Conservation (phyloP, 345 rosid species). For the Pseudoturritis turrita region DNA sequence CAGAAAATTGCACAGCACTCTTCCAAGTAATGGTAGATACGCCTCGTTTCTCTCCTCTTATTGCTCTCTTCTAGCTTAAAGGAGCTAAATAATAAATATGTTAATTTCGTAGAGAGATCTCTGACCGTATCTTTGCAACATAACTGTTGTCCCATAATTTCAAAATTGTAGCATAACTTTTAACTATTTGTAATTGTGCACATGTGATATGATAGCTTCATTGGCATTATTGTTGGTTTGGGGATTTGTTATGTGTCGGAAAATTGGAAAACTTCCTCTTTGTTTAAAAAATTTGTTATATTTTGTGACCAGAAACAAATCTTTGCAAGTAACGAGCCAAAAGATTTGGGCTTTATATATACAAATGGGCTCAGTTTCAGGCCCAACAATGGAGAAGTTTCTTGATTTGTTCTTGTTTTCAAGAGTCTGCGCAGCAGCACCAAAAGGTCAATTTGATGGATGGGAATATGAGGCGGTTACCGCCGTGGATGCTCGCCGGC, state of each 20-base stretch:
- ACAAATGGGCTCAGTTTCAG: neutral
- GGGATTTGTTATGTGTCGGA: neutral
- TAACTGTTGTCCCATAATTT: neutral
- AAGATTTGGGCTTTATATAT: neutral
- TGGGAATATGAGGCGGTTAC: slow-evolving; percentile 27
- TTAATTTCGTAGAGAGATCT: neutral
- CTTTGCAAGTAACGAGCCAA: neutral
- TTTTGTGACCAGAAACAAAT: neutral
- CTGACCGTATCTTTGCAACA: neutral
- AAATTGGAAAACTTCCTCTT: neutral
- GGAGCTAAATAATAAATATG: neutral
- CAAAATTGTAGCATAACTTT: neutral
- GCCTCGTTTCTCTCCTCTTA: neutral
- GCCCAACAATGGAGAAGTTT: neutral
- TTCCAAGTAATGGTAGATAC: slow-evolving; percentile 9
- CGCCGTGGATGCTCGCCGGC: slow-evolving; percentile 29
- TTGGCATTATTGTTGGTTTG: neutral
- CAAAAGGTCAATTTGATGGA: neutral
- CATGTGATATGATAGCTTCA: neutral
- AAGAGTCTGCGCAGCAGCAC: neutral
- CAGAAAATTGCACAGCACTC: slow-evolving; percentile 61
- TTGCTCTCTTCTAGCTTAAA: neutral
- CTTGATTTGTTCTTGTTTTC: neutral
- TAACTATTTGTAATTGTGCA: neutral
- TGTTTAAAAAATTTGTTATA: neutral